Base-by-base conservation (phyloP, 2,329 filamentous ascomycete genomes). In the Xylaria digitata region DNA sequence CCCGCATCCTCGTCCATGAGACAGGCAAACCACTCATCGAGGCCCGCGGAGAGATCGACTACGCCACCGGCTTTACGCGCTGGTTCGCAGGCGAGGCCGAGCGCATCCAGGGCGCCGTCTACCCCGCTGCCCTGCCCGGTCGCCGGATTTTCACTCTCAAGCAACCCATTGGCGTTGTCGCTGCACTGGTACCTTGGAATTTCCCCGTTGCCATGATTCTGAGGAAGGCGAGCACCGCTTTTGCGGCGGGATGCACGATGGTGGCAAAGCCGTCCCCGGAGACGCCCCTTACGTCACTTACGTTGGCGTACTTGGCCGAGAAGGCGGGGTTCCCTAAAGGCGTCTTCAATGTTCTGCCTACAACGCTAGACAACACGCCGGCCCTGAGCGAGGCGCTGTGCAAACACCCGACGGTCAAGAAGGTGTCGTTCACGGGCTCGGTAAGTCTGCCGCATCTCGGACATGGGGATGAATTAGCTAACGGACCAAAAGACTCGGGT, bases 241-340 rank as follows among this genome's bases (percentile, higher is more conserved):
- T 92, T 45, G 90, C 90, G 1, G 90, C 90, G 2, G 90, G 90
- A 0, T 92, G 90, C 75, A 89, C 90, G 1, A 92, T 94, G 87
- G 83, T 94, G 17, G 83, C 87, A 17, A 93, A 93, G 79, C 89
- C 90, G 1, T 90, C 87, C 3, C 90, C 90, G 0, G 90, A 93
- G 76, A 89, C 87, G 0, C 87, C 87, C 0, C 80, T 89, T 40
- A 85, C 85, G 1, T 83, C 85, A 0, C 76, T 89, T 17, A 81
- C 83, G 2, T 75, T 89, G n/a, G 87, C 82, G 8, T 75, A 82
- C 74, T 77, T 90, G 37, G 86, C 87, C 0, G 81, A 86, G 49
- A 85, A 89, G 21, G 92, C 93, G 0, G 93, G 92, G 0, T 90
- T 94, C 48, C 92, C 92, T 0, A 86, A 88, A 46, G 92, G 92